Evolutionary conservation across 2,329 filamentous ascomycete genomes (phyloP), one percentile per base, ranked within the genome.

Genomic region (Colletotrichum sp.): DNA sequence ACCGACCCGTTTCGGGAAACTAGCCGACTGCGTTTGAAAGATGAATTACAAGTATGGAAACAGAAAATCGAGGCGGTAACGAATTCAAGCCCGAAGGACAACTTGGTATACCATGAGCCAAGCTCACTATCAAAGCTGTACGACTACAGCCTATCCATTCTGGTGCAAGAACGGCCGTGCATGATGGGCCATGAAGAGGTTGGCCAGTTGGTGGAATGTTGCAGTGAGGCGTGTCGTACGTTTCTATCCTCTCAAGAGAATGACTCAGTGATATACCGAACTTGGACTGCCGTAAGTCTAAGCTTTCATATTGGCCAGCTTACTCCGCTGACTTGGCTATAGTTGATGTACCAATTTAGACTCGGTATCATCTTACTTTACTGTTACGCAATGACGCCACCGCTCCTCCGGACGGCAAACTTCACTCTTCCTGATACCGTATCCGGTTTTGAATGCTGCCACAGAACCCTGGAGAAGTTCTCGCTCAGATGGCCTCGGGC

Each of bases 161-260:
- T 61, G 33, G 34, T 61, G 13, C 58, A 61, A 18, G 58, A 61
- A n/a, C 29, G 58, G 2, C 58, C 58, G 16, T 61, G 58, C 8
- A 38, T 61, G 58, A 61, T 34, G 31, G 33, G 58, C 8, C 15
- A 33, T 2, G 58, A 61, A 34, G 58, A 61, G 58, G 33, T 61
- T 11, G 33, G 58, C 13, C 31, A 61, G 18, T 34, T 61, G 12
- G 58, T 61, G 9, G 58, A 61, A 9, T 61, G 58, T 29, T 61
- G 58, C n/a, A 61, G 58, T 18, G 58, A 61, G 58, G 58, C 58
- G 8, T 61, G 58, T 61, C n/a, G 58, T 5, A 61, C 58, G 12
- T 61, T 61, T 18, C 58, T 21, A n/a, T 61, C 31, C 5, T 61
- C 29, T 21, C 58, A 61, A 12, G 58, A 61, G 29, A 61, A 61